Base-by-base conservation (phyloP, 1,284 basidiomycete species). In the Hemileia vastatrix region DNA sequence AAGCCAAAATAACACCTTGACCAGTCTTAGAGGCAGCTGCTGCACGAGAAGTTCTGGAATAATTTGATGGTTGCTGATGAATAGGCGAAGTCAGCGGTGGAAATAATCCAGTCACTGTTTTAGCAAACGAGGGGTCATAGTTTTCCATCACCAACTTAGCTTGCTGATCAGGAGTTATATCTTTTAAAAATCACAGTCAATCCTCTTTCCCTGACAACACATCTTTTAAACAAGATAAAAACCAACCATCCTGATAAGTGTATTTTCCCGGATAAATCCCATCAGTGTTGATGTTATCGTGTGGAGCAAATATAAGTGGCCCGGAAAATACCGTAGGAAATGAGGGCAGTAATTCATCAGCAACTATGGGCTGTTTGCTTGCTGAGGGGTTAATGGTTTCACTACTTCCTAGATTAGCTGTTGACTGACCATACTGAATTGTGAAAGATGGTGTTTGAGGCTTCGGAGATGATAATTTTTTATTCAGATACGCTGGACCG, bases 191-290 rank as follows among this genome's bases (percentile, higher is more conserved):
- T 45, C 1, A 18, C 9, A 40, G 27, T 18, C 13, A 13, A 13
- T 54, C 23, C 2, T 51, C 52, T 6, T 52, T 43, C 2, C 49
- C 15, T 1, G 47, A 54, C 3, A 45, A 32, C 6, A 43, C 24
- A 6, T 53, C 27, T 8, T 43, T n/a, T 8, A 43, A 43, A 8
- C 8, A 43, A n/a, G 6, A n/a, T 8, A 43, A n/a, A 6, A 43
- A 43, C 47, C 19, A 4, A 66, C 75, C 74, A 76, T 99, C 94
- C 77, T 96, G 92, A 78, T 99, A 98, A 0, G 95, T 99, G 78
- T 99, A 99, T 77, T 97, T 99, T 36, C 94, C 95, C 0, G 94
- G 95, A 79, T 99, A 99, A 74, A 99, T 91, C 4, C 90, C 95
- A 73, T 99, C 94, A 0, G 94, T 99, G 76, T 94, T 98, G 63